Percentiles rank a stretch among this genome's conserved stretches.
phyloP scores from a whole-genome alignment of 2,329 filamentous ascomycete genomes.

The Hyphodiscus sp. region DNA sequence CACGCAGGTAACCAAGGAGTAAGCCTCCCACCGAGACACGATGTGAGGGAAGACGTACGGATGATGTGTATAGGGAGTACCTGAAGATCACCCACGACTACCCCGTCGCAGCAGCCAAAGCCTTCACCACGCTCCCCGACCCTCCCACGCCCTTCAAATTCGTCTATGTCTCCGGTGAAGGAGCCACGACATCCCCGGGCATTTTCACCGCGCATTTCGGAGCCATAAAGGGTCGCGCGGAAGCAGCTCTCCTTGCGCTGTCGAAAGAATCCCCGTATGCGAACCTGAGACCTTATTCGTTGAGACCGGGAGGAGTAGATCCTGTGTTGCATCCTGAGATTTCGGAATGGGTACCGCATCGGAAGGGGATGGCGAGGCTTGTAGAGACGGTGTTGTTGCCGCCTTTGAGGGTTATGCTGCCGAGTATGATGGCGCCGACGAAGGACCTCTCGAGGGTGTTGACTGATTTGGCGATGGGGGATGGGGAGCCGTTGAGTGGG shows the following conservation, averaged over 20 bases:
- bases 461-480: conserved; percentile 41
- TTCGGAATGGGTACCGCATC: conserved; percentile 28
- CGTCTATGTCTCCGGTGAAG: conserved; percentile 57
- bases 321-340: conserved; percentile 35
- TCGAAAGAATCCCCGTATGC: conserved; percentile 33
- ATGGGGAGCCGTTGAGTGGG: background rate
- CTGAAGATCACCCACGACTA: conserved; percentile 62
- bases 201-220: conserved; percentile 51
- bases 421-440: conserved; percentile 37
- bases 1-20: conserved; percentile 53
- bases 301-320: conserved; percentile 58
- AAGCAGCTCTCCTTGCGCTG: conserved; percentile 51
- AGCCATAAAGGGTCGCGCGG: conserved; percentile 61
- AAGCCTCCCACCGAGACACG: conserved; percentile 17
- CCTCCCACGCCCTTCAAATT: conserved; percentile 53
- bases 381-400: conserved; percentile 15
- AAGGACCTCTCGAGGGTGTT: conserved; percentile 40
- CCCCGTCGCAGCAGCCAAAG: conserved; percentile 54
- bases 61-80: conserved; percentile 46
- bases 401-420: conserved; percentile 26
- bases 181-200: conserved; percentile 50
- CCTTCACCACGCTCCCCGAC: conserved; percentile 44
- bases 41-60: background rate
- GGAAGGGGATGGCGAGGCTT: conserved; percentile 21
- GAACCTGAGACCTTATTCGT: conserved; percentile 46